Percentiles rank a stretch among this genome's conserved stretches.
phyloP scores from a whole-genome alignment of 1,284 basidiomycete genomes.

The Entoloma clypeatum region DNA sequence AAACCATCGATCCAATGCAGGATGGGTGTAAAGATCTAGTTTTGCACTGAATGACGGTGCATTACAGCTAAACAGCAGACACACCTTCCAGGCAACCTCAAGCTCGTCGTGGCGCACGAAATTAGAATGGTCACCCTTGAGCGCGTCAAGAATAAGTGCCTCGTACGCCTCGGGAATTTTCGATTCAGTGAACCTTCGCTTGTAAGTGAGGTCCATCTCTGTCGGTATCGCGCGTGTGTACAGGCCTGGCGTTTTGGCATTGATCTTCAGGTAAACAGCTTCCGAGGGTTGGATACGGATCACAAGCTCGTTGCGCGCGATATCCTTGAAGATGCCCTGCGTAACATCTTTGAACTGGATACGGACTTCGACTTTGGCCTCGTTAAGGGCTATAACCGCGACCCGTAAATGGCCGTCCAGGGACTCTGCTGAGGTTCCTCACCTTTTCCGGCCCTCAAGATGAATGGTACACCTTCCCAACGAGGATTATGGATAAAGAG shows the following conservation, averaged over 20 bases:
- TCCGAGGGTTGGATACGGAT: constrained; percentile 94
- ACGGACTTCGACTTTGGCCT: constrained; percentile 95
- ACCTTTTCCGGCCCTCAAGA: constrained; percentile 97
- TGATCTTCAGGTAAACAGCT: constrained; percentile 93
- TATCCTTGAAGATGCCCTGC: constrained; percentile 92
- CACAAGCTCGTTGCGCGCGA: constrained; percentile 92
- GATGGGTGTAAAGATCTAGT: constrained; percentile 89
- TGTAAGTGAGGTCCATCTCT: constrained; percentile 97
- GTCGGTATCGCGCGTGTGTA: constrained; percentile 86
- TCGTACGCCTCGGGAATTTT: constrained; percentile 96
- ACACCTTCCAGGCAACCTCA: constrained; percentile 95
- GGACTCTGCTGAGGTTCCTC: no score
- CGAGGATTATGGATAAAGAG: constrained; percentile 91
- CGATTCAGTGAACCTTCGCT: constrained; percentile 83
- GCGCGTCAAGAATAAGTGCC: constrained; percentile 84
- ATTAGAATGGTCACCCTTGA: constrained; percentile 87
- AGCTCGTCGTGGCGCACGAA: constrained; percentile 95
- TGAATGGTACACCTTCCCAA: constrained; percentile 98
- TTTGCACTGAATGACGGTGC: constrained; percentile 8
- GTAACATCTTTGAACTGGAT: constrained; percentile 97
- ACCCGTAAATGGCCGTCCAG: no score
- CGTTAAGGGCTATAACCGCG: constrained; percentile 72
- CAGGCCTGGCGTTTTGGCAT: constrained; percentile 89
- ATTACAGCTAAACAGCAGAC: no score
- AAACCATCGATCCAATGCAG: constrained; percentile 91